Conservation (phyloP, 2,329 filamentous ascomycete genomes). For the Huntiella abstrusa region DNA sequence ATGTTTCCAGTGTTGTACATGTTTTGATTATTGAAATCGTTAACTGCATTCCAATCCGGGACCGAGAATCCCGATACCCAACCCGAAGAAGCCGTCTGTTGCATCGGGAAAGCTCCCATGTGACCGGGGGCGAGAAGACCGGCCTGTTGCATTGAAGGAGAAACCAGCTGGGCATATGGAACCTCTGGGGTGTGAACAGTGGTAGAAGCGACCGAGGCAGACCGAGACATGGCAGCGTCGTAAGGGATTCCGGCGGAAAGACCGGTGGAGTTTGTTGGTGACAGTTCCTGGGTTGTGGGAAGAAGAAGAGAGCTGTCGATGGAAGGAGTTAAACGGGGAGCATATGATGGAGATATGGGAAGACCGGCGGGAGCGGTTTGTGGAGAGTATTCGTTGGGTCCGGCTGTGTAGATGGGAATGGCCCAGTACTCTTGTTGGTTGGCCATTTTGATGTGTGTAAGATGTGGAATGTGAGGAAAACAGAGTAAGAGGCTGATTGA, state of each 20-base stretch:
- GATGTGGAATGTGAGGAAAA: no score
- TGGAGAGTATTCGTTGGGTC: no score
- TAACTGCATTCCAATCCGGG: no score
- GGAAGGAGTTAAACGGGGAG: not conserved
- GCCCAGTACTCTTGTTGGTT: no score
- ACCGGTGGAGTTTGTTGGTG: not conserved
- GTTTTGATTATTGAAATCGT: slow-evolving; percentile 20
- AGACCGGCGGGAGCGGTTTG: no score
- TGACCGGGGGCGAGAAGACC: not conserved
- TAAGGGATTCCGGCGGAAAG: not conserved
- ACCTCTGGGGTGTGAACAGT: slow-evolving; percentile 3
- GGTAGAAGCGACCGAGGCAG: slow-evolving; percentile 5
- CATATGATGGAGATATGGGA: not conserved
- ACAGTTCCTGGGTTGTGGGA: not conserved
- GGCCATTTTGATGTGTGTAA: no score
- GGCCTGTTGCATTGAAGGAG: not conserved
- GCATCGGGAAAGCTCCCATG: not conserved
- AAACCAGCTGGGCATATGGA: slow-evolving; percentile 3
- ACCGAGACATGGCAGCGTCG: slow-evolving; percentile 6
- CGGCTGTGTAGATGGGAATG: no score
- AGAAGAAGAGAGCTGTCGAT: not conserved
- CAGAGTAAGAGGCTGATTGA: no score
- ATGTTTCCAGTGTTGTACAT: slow-evolving; percentile 45
- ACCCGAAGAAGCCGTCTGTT: no score
- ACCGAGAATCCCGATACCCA: no score